Conservation (phyloP, 2,329 filamentous ascomycete species). For the Bretziella fagacearum region DNA sequence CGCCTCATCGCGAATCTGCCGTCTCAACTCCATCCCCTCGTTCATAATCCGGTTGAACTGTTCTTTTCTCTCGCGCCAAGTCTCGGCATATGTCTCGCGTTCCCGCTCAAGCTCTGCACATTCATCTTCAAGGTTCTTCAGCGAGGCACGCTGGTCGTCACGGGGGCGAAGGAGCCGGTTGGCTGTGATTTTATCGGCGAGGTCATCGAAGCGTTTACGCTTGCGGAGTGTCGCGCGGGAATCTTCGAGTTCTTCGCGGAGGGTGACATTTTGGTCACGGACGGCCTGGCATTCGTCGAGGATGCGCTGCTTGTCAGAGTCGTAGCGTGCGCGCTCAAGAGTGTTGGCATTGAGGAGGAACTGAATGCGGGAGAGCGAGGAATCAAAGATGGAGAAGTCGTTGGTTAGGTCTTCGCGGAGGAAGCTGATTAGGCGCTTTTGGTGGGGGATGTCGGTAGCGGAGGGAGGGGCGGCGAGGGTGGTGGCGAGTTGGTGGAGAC, state of each 20-base stretch:
- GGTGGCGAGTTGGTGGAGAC: constrained; percentile 40
- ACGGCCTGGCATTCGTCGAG: constrained; percentile 61
- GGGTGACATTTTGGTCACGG: constrained; percentile 52
- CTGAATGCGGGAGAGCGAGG: constrained; percentile 71
- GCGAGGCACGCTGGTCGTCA: constrained; percentile 63
- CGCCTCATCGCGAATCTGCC: constrained; percentile 85
- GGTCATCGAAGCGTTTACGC: constrained; percentile 72
- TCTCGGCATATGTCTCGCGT: constrained; percentile 61
- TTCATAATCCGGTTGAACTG: constrained; percentile 82
- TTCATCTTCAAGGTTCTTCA: constrained; percentile 72
- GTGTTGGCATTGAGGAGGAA: constrained; percentile 71
- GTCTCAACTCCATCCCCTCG: constrained; percentile 71
- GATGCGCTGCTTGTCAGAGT: constrained; percentile 63
- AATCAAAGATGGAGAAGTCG: constrained; percentile 79
- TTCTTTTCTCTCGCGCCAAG: constrained; percentile 69
- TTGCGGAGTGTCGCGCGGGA: constrained; percentile 59
- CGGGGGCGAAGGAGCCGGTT: constrained; percentile 65
- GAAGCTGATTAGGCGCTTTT: constrained; percentile 37
- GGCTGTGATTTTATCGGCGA: constrained; percentile 71
- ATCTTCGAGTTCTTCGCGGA: constrained; percentile 59
- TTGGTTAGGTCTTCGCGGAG: constrained; percentile 71
- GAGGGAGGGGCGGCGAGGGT: constrained; percentile 44
- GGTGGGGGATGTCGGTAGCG: constrained; percentile 24
- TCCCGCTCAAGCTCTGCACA: constrained; percentile 76
- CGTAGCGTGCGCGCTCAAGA: constrained; percentile 69